Base-by-base conservation (phyloP, 495 filamentous ascomycete species). In the Aspergillus saccharolyticus region DNA sequence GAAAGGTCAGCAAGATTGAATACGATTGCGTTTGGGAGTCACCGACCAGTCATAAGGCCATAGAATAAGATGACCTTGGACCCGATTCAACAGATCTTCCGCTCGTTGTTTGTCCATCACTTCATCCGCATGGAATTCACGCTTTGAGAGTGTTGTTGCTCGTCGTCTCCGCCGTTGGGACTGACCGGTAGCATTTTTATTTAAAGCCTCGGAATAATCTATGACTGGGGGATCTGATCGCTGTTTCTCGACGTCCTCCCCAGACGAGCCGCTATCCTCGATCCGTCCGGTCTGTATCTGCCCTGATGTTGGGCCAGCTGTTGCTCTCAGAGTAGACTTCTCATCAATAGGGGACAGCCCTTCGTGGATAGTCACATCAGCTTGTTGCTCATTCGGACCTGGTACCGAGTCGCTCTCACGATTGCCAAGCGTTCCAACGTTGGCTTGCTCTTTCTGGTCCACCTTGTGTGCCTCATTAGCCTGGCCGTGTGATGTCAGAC, bases 11-110 rank as follows among this genome's bases (percentile, higher is more conserved):
- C 24, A 53, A 44, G 9, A 20, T 22, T 15, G 21, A 14, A 33
- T 10, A 58, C 16, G 20, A 22, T 4, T 44, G 18, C n/a, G 15
- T 5, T 20, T 7, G 51, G 14, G 4, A 17, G 9, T 30, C 24
- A 58, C 56, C 12, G 42, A 83, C 90, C 95, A 98, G 57, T 98
- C 89, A 68, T 96, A 94, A 16, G 94, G 94, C 78, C 92, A 98
- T 53, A 89, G 71, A 24, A 98, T 92, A 42, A 98, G 74, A 70
- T 90, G 82, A 9, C 94, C 94, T 70, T 97, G 95, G 39, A 89
- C 84, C 78, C 92, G 76, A 55, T 85, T 80, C 64, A 97, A 74
- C 62, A 96, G 73, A 59, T 89, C 86, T 64, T 96, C 91, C 7
- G 90, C 89, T 54, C 90, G 88, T 16, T 78, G 80, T 47, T 78